phyloP scores from a whole-genome alignment of 164 flowering plant genomes.

The Berberis vulgaris region DNA sequence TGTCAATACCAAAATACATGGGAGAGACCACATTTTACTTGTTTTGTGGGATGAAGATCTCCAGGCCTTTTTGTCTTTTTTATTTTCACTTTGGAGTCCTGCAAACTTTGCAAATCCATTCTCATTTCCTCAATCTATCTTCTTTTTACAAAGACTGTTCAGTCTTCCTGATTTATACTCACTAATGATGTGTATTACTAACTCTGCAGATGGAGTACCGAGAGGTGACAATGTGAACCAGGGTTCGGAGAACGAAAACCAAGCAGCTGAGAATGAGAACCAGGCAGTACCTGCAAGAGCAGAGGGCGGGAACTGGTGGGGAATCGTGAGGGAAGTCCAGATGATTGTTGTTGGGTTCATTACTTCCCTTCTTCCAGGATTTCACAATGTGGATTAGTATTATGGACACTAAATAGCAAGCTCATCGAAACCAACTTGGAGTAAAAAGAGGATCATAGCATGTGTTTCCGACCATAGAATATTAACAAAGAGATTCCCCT shows the following conservation, averaged over 20 bases:
- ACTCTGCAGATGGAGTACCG: conserved; percentile 36
- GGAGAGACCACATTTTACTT: too few relatives aligned
- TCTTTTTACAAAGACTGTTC: neutral
- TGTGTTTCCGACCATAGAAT: too few relatives aligned
- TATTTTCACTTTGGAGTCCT: too few relatives aligned
- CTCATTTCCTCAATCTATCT: neutral
- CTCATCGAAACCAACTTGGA: too few relatives aligned
- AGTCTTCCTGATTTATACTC: too few relatives aligned
- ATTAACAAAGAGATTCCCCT: too few relatives aligned
- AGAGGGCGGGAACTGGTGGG: conserved; percentile 61
- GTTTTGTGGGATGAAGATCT: too few relatives aligned
- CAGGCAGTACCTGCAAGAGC: conserved; percentile 26
- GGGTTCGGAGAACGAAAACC: conserved; percentile 26
- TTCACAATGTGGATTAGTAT: conserved; percentile 63
- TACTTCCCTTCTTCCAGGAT: conserved; percentile 85
- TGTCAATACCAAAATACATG: too few relatives aligned
- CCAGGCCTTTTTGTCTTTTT: too few relatives aligned
- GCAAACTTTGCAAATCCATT: too few relatives aligned
- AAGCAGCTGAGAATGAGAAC: conserved; percentile 34
- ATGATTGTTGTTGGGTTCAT: conserved; percentile 83
- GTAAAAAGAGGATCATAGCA: too few relatives aligned
- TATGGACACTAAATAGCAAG: too few relatives aligned
- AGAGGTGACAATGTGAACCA: conserved; percentile 44
- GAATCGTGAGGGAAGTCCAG: conserved; percentile 71
- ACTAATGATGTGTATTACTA: neutral